A percentile compares a stretch with the other conserved stretches of the same genome.
Evolutionary conservation across 148 eudicot genomes (phyloP).

Genomic region (Fagopyrum esculentum): DNA sequence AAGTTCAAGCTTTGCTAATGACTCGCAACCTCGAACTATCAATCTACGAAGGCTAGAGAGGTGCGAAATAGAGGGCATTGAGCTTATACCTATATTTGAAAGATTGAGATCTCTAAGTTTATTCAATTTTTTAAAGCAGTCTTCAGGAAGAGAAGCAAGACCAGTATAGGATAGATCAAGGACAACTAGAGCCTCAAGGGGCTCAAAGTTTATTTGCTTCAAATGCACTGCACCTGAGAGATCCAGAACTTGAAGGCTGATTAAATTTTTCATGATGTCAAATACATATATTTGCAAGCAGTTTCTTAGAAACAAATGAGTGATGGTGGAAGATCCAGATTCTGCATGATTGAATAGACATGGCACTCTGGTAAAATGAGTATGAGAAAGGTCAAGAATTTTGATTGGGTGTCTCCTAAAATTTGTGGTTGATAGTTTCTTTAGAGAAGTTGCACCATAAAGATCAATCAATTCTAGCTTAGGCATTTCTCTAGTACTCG

Average conservation of each 20-base stretch:
- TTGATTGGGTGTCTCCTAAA: not conserved
- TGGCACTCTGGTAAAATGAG: not conserved
- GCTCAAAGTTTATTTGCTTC: not conserved
- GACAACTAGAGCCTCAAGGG: not conserved
- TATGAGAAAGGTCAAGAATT: conserved; percentile 11
- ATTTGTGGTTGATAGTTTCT: conserved; percentile 1
- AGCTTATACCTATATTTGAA: not conserved
- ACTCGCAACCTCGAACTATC: not conserved
- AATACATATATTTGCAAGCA: not conserved
- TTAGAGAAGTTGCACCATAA: conserved; percentile 2
- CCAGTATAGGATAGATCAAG: conserved; percentile 12
- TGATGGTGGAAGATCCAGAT: not conserved
- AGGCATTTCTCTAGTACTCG: not conserved
- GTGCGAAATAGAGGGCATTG: not conserved
- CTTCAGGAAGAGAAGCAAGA: not conserved
- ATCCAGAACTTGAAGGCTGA: conserved; percentile 14
- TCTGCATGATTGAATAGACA: not conserved
- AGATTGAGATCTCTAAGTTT: conserved; percentile 8
- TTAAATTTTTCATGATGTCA: not conserved
- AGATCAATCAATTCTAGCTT: conserved; percentile 7
- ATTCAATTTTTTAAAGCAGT: not conserved
- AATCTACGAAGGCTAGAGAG: not conserved
- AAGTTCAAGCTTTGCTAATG: not conserved
- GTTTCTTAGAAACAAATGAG: conserved; percentile 1
- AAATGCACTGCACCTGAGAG: conserved; percentile 1